Conservation (phyloP, 2,329 filamentous ascomycete species). For the Colletotrichum shisoi region DNA sequence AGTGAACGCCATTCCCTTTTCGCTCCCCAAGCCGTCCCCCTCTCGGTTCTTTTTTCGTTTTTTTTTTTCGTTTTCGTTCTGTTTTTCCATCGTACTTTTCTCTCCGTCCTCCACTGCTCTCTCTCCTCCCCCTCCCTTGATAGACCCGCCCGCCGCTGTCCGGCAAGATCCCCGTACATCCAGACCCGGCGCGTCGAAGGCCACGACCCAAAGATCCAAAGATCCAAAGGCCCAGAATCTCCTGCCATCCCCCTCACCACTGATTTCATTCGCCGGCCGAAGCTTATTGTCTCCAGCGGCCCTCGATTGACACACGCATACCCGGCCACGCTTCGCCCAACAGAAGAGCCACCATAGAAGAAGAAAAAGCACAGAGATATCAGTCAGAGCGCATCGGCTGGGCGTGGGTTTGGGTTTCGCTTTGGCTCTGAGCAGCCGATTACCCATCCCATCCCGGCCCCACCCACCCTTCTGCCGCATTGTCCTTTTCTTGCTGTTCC, state of each 20-base stretch:
- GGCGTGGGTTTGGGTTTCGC: constrained; percentile 37
- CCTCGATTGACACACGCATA: constrained; percentile 37
- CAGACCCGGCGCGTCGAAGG: constrained; percentile 33
- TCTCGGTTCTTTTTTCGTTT: constrained; percentile 6
- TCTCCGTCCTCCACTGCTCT: constrained; percentile 16
- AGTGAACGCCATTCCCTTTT: constrained; percentile 35
- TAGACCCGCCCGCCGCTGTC: constrained; percentile 33
- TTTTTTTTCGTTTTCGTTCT: constrained; percentile 1
- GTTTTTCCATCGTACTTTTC: background rate
- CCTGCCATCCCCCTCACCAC: constrained; percentile 25
- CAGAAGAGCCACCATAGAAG: constrained; percentile 27
- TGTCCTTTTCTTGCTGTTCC: too few relatives aligned
- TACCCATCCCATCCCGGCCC: constrained; percentile 3
- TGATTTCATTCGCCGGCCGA: constrained; percentile 34
- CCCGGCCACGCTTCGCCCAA: constrained; percentile 22
- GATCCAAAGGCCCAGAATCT: constrained; percentile 28
- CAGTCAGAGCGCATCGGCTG: constrained; percentile 32
- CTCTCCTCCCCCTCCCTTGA: constrained; percentile 18
- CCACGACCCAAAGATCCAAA: constrained; percentile 27
- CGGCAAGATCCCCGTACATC: constrained; percentile 38
- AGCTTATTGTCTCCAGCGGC: constrained; percentile 27
- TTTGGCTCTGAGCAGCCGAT: constrained; percentile 14
- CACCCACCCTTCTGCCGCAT: background rate
- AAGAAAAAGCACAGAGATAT: constrained; percentile 34
- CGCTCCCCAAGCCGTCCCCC: constrained; percentile 10